These are phyloP conservation scores for Sedum album DNA, from an alignment of 164 flowering plant species.

Conservation along the genomic window DNA sequence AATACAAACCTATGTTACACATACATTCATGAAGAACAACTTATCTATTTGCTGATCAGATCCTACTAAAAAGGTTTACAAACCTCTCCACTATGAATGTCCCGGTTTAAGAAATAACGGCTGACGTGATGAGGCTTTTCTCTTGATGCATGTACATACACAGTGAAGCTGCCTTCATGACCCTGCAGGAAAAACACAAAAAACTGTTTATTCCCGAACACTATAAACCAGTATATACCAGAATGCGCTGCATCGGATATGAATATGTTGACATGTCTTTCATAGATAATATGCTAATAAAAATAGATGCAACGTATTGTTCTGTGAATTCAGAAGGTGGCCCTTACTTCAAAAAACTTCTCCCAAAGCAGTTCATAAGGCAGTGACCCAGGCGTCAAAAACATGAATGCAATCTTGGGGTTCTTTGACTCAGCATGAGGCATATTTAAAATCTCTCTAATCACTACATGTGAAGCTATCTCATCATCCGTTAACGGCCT, in stretches of 20 bases:
- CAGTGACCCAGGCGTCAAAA: conserved; percentile 66
- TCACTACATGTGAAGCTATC: conserved; percentile 68
- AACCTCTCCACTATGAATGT: conserved; percentile 72
- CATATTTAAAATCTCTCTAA: conserved; percentile 49
- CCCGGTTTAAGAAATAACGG: conserved; percentile 50
- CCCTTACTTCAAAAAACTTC: conserved; percentile 67
- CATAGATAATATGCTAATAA: background rate
- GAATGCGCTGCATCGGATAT: too few species aligned
- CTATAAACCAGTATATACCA: too few species aligned
- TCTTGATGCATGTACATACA: conserved; percentile 83
- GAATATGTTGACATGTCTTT: background rate
- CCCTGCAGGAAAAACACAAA: conserved; percentile 37
- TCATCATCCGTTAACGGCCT: conserved; percentile 79
- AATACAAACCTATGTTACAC: background rate
- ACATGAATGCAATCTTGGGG: conserved; percentile 89
- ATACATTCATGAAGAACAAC: background rate
- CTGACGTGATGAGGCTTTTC: conserved; percentile 68
- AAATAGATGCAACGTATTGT: background rate
- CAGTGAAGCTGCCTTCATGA: conserved; percentile 72
- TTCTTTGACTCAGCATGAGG: conserved; percentile 37
- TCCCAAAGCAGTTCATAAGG: conserved; percentile 95
- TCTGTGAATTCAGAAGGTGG: background rate
- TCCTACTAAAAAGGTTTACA: background rate
- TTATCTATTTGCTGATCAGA: background rate
- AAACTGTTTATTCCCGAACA: too few species aligned